These are phyloP conservation scores for Lagenaria siceraria DNA, from an alignment of 306 rosid species.

Conservation along the genomic window DNA sequence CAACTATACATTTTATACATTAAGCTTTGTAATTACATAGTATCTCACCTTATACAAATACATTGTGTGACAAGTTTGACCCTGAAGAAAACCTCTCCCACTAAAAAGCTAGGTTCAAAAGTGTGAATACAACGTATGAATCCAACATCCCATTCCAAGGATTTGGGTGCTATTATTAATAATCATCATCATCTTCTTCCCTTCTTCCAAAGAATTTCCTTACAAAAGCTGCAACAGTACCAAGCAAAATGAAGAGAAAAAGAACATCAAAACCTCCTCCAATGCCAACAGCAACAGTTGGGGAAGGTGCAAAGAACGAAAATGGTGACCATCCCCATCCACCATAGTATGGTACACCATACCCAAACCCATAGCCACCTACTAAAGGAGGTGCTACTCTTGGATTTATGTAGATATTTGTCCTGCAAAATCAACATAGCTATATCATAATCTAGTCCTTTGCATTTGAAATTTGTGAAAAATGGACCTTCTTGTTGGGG, in stretches of 20 bases:
- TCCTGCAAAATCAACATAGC: conserved; percentile 32
- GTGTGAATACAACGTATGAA: not conserved
- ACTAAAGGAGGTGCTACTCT: conserved; percentile 74
- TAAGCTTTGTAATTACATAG: not conserved
- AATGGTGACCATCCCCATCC: conserved; percentile 99
- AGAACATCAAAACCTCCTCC: conserved; percentile 84
- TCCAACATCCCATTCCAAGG: not conserved
- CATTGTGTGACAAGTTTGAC: no score
- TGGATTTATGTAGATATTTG: conserved; percentile 78
- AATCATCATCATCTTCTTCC: conserved; percentile 30
- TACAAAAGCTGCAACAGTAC: conserved; percentile 65
- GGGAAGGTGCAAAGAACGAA: conserved; percentile 87
- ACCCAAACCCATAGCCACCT: conserved; percentile 86
- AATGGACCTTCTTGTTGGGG: no score
- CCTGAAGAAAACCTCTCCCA: not conserved
- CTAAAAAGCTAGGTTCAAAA: not conserved
- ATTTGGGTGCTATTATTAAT: not conserved
- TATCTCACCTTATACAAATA: not conserved
- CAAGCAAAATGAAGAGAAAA: conserved; percentile 50
- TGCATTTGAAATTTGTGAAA: no score
- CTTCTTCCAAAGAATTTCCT: conserved; percentile 56
- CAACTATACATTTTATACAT: not conserved
- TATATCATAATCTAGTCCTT: no score
- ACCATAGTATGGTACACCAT: conserved; percentile 62
- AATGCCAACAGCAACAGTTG: conserved; percentile 66